These are phyloP conservation scores for Diaporthe destruens DNA, from an alignment of 2,329 filamentous ascomycete species.

Conservation along the genomic window DNA sequence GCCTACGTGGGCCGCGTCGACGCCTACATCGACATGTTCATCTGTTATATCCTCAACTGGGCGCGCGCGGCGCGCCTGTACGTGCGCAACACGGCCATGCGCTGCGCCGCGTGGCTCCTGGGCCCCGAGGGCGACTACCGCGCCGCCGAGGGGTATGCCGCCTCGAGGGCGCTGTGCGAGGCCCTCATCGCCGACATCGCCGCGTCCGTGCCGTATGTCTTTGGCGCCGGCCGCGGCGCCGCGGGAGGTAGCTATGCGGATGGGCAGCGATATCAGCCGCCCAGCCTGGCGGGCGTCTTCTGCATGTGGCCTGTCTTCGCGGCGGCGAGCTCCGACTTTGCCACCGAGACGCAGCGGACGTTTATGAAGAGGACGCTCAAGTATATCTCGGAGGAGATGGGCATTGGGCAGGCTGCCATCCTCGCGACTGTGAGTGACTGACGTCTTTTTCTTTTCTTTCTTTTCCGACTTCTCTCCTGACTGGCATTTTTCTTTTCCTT, in stretches of 20 bases:
- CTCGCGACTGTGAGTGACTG: constrained; percentile 38
- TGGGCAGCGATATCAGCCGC: constrained; percentile 20
- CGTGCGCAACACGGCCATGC: constrained; percentile 38
- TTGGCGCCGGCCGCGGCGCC: no score
- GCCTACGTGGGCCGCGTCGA: constrained; percentile 36
- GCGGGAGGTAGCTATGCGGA: no score
- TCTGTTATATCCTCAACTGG: constrained; percentile 42
- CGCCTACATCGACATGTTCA: constrained; percentile 42
- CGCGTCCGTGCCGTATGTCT: constrained; percentile 40
- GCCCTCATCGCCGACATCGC: constrained; percentile 35
- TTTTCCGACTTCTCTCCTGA: no score
- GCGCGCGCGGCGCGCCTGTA: constrained; percentile 39
- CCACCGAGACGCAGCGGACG: constrained; percentile 36
- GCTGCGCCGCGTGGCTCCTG: constrained; percentile 40
- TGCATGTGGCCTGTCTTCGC: constrained; percentile 42
- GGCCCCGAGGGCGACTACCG: constrained; percentile 38
- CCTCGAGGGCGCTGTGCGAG: constrained; percentile 5
- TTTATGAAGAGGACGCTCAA: constrained; percentile 40
- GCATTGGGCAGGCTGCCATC: constrained; percentile 42
- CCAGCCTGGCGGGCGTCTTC: constrained; percentile 37
- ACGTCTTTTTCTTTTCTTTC: neutral
- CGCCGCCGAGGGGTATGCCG: constrained; percentile 32
- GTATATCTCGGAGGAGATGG: constrained; percentile 41
- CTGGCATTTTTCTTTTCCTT: no score
- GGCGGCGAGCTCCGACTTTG: constrained; percentile 41